A percentile compares a stretch with the other conserved stretches of the same genome.
Conservation (phyloP, 345 rosid species). For the Murraya paniculata region DNA sequence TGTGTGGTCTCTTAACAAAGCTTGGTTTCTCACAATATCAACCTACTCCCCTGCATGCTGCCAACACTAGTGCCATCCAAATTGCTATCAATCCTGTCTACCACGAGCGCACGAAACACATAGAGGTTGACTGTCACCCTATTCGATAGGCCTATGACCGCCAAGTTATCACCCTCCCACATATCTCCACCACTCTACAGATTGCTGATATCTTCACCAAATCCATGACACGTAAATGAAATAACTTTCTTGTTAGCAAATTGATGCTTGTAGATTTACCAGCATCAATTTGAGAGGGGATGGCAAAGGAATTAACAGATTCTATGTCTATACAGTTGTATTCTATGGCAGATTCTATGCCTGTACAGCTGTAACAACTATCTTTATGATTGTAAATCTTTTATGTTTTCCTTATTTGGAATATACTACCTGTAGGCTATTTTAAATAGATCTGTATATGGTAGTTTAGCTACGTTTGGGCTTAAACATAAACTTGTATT, state of each 20-base stretch:
- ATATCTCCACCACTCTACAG: neutral
- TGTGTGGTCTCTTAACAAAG: neutral
- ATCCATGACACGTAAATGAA: accelerated
- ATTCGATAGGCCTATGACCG: neutral
- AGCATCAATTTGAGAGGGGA: neutral
- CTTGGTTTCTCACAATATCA: neutral
- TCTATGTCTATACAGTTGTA: accelerated
- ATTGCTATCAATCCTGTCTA: neutral
- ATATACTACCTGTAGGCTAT: neutral
- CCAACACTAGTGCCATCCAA: conserved; percentile 5
- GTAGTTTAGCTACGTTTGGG: neutral
- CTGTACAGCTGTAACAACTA: too few species aligned
- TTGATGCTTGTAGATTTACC: neutral
- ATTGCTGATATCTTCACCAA: neutral
- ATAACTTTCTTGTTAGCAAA: neutral
- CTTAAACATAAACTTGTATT: neutral
- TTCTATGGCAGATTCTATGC: too few species aligned
- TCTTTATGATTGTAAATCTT: neutral
- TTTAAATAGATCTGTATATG: neutral
- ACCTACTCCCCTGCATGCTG: neutral
- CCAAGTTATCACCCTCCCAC: too few species aligned
- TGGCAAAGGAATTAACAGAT: neutral
- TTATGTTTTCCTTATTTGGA: neutral
- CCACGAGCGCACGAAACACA: conserved; percentile 1
- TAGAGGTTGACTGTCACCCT: neutral